Evolutionary conservation across 2,329 filamentous ascomycete species (phyloP).

Genomic region (Beauveria rudraprayagi): DNA sequence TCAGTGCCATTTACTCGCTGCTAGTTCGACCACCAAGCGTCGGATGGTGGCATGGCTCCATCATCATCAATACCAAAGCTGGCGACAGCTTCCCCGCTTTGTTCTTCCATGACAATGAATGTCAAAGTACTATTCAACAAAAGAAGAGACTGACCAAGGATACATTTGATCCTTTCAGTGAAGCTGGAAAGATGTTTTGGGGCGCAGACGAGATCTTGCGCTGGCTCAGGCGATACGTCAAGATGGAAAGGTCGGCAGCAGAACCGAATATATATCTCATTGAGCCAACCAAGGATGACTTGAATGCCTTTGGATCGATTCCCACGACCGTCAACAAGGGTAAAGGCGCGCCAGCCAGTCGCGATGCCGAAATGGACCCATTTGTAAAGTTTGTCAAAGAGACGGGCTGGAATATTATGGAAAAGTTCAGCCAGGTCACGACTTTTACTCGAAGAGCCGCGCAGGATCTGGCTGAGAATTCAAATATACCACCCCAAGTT

Average conservation of each 20-base stretch:
- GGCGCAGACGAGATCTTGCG: slow-evolving; percentile 90
- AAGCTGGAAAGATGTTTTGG: slow-evolving; percentile 87
- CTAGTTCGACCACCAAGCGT: slow-evolving; percentile 84
- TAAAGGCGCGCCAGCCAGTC: slow-evolving; percentile 29
- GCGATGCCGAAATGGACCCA: slow-evolving; percentile 79
- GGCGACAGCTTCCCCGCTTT: slow-evolving; percentile 92
- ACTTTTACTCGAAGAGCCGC: slow-evolving; percentile 90
- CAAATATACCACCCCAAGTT: slow-evolving; percentile 82
- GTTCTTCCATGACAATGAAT: slow-evolving; percentile 97
- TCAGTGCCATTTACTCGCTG: slow-evolving; percentile 84
- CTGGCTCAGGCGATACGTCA: slow-evolving; percentile 80
- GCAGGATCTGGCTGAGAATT: slow-evolving; percentile 85
- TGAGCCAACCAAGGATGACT: slow-evolving; percentile 79
- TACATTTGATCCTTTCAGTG: slow-evolving; percentile 83
- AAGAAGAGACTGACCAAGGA: slow-evolving; percentile 79
- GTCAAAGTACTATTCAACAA: slow-evolving; percentile 88
- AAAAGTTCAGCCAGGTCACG: slow-evolving; percentile 94
- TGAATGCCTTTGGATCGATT: slow-evolving; percentile 66
- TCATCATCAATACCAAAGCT: slow-evolving; percentile 84
- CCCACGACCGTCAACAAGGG: slow-evolving; percentile 34
- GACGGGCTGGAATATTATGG: slow-evolving; percentile 90
- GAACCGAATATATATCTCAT: slow-evolving; percentile 89
- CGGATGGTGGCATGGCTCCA: slow-evolving; percentile 96
- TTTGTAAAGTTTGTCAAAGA: slow-evolving; percentile 91
- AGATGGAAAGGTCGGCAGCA: slow-evolving; percentile 72